phyloP scores from a whole-genome alignment of 768 basidiomycete genomes.

The Rhodotorula diobovata region DNA sequence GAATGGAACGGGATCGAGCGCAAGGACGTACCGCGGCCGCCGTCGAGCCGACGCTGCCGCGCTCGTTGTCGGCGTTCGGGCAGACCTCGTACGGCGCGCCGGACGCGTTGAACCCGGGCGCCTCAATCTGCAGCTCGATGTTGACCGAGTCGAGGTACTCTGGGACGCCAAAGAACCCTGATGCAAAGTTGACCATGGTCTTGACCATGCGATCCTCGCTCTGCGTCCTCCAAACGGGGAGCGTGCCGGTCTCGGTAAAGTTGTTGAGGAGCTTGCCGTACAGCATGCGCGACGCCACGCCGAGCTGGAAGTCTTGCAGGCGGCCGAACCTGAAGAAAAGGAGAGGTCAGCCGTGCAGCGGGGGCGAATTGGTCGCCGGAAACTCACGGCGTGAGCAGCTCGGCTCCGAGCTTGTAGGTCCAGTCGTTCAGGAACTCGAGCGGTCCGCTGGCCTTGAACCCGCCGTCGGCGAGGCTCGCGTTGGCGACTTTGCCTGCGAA shows the following conservation, averaged over 20 bases:
- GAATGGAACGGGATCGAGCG: neutral
- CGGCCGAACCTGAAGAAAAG: conserved; percentile 56
- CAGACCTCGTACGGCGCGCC: conserved; percentile 30
- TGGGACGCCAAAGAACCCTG: conserved; percentile 50
- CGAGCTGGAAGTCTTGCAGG: conserved; percentile 72
- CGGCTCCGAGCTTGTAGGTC: conserved; percentile 83
- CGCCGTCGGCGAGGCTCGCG: conserved; percentile 34
- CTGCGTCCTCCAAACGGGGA: conserved; percentile 67
- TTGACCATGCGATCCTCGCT: conserved; percentile 56
- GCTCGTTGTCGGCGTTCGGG: conserved; percentile 11
- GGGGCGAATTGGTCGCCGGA: no score
- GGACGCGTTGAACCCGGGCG: conserved; percentile 44
- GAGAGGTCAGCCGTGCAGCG: conserved; percentile 35
- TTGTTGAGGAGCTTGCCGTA: conserved; percentile 68
- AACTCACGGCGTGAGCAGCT: conserved; percentile 67
- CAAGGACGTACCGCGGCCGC: neutral
- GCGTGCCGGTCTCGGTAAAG: conserved; percentile 55
- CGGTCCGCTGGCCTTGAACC: conserved; percentile 51
- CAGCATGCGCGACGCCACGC: conserved; percentile 61
- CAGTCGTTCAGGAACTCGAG: conserved; percentile 77
- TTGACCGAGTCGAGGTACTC: conserved; percentile 47
- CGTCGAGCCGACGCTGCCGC: conserved; percentile 10
- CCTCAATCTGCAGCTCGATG: conserved; percentile 46
- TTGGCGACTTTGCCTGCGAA: conserved; percentile 45
- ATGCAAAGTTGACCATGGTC: conserved; percentile 51